Base-by-base conservation (phyloP, 805 yeast genomes). In the Blastobotrys attinorum region DNA sequence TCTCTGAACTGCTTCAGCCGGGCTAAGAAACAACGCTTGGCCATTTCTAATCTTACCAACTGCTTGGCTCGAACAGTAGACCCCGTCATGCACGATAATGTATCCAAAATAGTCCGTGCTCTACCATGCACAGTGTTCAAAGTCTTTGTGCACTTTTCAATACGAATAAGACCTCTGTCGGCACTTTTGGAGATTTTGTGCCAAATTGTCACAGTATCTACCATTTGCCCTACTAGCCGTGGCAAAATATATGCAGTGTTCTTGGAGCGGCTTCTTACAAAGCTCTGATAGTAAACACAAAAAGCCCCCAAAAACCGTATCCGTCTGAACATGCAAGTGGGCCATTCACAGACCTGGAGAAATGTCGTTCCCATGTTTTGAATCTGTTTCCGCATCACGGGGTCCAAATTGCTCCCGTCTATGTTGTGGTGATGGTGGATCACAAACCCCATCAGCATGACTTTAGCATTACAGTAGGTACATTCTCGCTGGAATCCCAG, bases 401-500 rank as follows among this genome's bases (percentile, higher is more conserved):
- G 22, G 13, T 35, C 38, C 7, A 21, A 10, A n/a, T 15, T 17
- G 13, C 16, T 20, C 11, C 17, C 15, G 32, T 15, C 33, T 8
- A 13, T 7, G 15, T 17, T 21, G 17, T 11, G 20, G 22, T 50
- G 47, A 31, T 50, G 53, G 37, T 41, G 43, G 35, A 51, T 41
- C 53, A 49, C 46, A 32, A 41, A 47, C 13, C 50, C 55, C 46
- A 50, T 45, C 23, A 51, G 47, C 1, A 51, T 33, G 41, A 49
- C 39, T 31, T 51, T 51, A 27, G 55, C 45, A 37, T 51, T 51
- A 40, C 52, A 50, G 20, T 29, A 35, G 16, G 49, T 39, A 8
- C 49, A 18, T 45, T 33, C 31, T 41, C 39, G 48, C 50, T 7
- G 44, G 17, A n/a, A 47, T 2, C 50, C 49, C 29, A 51, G 25